These are phyloP conservation scores for Lipomyces lipofer DNA, from an alignment of 805 yeast genomes.

Conservation along the genomic window DNA sequence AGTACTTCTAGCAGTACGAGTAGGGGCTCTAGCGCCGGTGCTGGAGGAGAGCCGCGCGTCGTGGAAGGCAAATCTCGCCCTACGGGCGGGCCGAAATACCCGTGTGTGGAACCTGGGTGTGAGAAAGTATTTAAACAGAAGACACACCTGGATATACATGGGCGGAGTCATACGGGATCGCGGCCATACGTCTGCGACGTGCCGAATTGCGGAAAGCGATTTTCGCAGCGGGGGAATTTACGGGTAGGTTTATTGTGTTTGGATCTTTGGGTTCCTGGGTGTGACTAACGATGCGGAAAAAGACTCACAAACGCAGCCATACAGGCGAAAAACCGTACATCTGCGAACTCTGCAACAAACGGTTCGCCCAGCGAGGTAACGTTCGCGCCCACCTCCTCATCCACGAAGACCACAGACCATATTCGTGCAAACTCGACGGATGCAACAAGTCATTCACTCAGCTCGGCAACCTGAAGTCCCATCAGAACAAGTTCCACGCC, in stretches of 20 bases:
- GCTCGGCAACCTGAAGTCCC: conserved; percentile 89
- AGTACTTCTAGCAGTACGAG: no score
- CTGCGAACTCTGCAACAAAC: conserved; percentile 73
- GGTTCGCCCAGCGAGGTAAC: conserved; percentile 88
- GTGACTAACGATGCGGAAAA: background rate
- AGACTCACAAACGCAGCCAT: conserved; percentile 78
- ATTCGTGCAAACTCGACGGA: conserved; percentile 22
- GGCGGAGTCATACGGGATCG: conserved; percentile 81
- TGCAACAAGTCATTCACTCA: conserved; percentile 53
- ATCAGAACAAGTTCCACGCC: conserved; percentile 78
- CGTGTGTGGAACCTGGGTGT: conserved; percentile 52
- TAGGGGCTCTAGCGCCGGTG: no score
- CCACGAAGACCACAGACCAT: conserved; percentile 32
- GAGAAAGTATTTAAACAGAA: conserved; percentile 78
- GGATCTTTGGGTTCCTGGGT: background rate
- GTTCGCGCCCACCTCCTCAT: conserved; percentile 79
- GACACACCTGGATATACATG: conserved; percentile 89
- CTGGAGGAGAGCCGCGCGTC: no score
- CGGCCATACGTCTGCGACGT: conserved; percentile 79
- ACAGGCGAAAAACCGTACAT: conserved; percentile 90
- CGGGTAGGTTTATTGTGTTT: conserved; percentile 38
- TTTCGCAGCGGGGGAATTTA: conserved; percentile 88
- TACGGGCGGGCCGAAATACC: no score
- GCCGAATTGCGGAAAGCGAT: conserved; percentile 65
- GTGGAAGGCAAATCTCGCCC: no score